These are phyloP conservation scores for Globisporangium echinulatum DNA, from an alignment of 352 stramenopile species.

Conservation along the genomic window DNA sequence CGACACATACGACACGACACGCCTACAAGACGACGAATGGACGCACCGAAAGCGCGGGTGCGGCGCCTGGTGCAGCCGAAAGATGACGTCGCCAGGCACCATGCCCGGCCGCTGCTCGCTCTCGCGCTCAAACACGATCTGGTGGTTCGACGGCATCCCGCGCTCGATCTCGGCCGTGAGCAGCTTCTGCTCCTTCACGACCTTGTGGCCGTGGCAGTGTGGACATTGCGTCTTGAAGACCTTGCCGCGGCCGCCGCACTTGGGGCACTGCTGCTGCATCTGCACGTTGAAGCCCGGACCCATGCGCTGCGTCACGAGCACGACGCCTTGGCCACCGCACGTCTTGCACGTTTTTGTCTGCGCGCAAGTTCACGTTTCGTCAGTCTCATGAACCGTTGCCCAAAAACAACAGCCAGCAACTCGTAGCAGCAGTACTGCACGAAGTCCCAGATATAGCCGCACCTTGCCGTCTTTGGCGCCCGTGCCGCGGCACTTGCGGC, in stretches of 20 bases:
- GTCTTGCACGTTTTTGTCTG: conserved; percentile 69
- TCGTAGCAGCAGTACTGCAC: too few species aligned
- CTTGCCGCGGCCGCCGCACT: conserved; percentile 85
- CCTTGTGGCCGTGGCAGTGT: conserved; percentile 76
- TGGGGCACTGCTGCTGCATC: conserved; percentile 87
- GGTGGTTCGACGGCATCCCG: conserved; percentile 76
- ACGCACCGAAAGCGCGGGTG: conserved; percentile 84
- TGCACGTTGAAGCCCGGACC: conserved; percentile 78
- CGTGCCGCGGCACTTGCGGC: conserved; percentile 76
- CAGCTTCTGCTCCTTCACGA: conserved; percentile 76
- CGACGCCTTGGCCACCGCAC: conserved; percentile 62
- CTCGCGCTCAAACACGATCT: conserved; percentile 84
- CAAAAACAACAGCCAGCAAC: too few species aligned
- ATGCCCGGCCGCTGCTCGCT: conserved; percentile 81
- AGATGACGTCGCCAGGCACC: conserved; percentile 93
- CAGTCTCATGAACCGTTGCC: too few species aligned
- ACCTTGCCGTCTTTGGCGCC: conserved; percentile 79
- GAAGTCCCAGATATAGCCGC: neutral
- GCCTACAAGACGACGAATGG: neutral
- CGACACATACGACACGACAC: neutral
- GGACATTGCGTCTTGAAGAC: conserved; percentile 95
- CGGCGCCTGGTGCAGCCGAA: conserved; percentile 88
- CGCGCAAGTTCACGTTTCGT: neutral
- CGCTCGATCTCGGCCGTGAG: conserved; percentile 74
- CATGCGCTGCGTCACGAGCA: conserved; percentile 81